These are phyloP conservation scores for Termitomyces sp. DNA, from an alignment of 1,284 basidiomycete genomes.

Conservation along the genomic window DNA sequence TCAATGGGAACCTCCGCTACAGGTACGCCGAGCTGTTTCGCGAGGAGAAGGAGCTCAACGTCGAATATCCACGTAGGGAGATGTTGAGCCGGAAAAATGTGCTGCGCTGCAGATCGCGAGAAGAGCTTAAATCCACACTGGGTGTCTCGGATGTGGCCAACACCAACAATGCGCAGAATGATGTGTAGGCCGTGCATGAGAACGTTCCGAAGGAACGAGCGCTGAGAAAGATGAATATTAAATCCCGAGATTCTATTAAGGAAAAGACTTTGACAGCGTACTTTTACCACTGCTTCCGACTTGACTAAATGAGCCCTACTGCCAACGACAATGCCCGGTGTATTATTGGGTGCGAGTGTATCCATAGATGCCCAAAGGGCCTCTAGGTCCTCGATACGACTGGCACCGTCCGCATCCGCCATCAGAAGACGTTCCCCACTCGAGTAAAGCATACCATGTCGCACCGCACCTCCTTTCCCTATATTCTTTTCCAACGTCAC, in stretches of 20 bases:
- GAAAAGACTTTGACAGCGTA: constrained; percentile 27
- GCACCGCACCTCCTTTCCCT: constrained; percentile 90
- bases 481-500: constrained; percentile 76
- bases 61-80: constrained; percentile 93
- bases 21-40: constrained; percentile 69
- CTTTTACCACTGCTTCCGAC: constrained; percentile 92
- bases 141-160: constrained; percentile 86
- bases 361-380: constrained; percentile 73
- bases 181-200: constrained; percentile 91
- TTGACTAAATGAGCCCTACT: constrained; percentile 89
- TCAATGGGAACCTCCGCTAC: constrained; percentile 83
- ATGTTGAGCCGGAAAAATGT: constrained; percentile 81
- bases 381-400: constrained; percentile 78
- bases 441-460: constrained; percentile 82
- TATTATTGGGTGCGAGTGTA: constrained; percentile 40
- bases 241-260: not conserved
- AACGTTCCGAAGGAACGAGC: constrained; percentile 81
- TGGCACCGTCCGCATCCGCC: constrained; percentile 93
- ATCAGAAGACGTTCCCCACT: constrained; percentile 80
- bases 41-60: constrained; percentile 89
- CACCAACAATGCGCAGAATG: constrained; percentile 78
- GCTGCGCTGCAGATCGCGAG: constrained; percentile 71
- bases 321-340: constrained; percentile 73
- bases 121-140: constrained; percentile 97
- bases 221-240: constrained; percentile 38